Percentiles rank a stretch among this genome's conserved stretches.
phyloP scores from a whole-genome alignment of 495 filamentous ascomycete species.

The Clavariopsis aquatica region DNA sequence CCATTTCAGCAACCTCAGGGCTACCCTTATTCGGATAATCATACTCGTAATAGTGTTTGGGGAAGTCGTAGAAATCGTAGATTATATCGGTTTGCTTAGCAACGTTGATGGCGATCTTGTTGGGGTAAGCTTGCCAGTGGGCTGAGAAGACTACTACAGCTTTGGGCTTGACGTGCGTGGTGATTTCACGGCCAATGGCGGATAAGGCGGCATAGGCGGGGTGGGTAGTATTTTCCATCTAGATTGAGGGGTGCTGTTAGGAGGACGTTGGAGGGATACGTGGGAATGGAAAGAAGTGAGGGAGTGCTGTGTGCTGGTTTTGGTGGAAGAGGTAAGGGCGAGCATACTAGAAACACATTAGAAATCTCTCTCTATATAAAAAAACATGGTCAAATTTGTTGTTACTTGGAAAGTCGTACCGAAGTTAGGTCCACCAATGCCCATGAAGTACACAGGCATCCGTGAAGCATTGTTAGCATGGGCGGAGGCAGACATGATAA shows the following conservation, averaged over 20 bases:
- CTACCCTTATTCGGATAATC: conserved; percentile 71
- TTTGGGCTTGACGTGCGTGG: conserved; percentile 72
- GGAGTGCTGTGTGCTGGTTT: too few relatives aligned
- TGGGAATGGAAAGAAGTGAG: too few relatives aligned
- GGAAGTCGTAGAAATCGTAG: conserved; percentile 86
- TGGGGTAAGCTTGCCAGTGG: conserved; percentile 70
- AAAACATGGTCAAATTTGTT: too few relatives aligned
- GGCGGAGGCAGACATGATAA: neutral
- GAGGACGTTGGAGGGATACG: too few relatives aligned
- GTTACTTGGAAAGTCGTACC: too few relatives aligned
- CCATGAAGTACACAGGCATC: conserved; percentile 76
- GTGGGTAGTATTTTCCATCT: conserved; percentile 73
- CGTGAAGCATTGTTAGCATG: conserved; percentile 10
- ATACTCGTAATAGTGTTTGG: conserved; percentile 61
- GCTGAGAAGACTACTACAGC: conserved; percentile 86
- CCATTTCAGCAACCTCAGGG: conserved; percentile 62
- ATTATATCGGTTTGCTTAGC: conserved; percentile 71
- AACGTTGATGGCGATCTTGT: conserved; percentile 70
- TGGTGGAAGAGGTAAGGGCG: too few relatives aligned
- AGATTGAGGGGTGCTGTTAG: too few relatives aligned
- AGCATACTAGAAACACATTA: too few relatives aligned
- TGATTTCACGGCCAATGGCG: conserved; percentile 74
- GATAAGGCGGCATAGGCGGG: conserved; percentile 72
- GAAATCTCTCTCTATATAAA: too few relatives aligned
- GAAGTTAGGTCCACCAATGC: conserved; percentile 69